Evolutionary conservation across 2,329 filamentous ascomycete species (phyloP), one percentile per base, ranked within the genome.

Genomic region (Emmonsiellopsis sp.): DNA sequence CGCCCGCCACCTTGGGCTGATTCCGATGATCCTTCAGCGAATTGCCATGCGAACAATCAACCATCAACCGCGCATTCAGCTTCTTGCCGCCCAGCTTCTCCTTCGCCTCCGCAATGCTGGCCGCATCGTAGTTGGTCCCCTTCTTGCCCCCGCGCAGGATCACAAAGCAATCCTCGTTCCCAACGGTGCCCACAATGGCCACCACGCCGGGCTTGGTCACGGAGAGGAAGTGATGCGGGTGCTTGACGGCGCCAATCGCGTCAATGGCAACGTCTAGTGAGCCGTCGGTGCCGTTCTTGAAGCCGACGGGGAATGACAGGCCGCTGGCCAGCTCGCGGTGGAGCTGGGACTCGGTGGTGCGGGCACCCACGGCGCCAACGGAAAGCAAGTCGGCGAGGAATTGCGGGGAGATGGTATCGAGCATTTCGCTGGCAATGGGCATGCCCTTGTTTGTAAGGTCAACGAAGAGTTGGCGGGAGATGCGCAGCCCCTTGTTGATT

Each of bases 201-300:
- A 92, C 92, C 31, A 96, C 84, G 61, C 93, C 93, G 26, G 91
- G 91, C 78, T 97, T 97, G 20, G 93, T 97, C 60, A 97, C 92
- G 5, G 90, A 95, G 62, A 98, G 80, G 80, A 98, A 97, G 77
- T 96, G 90, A 67, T 98, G 93, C 13, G 89, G 89, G 67, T 95
- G 89, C 69, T 82, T 84, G 50, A 94, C 92, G 13, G 93, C 89
- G 57, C 91, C 90, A 69, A 97, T 95, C 50, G 93, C 93, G 68
- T 98, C 93, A 62, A 97, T 89, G 10, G 93, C 91, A 3, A 97
- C 91, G 54, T 85, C 82, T 47, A 97, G 76, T 7, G 85, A 86
- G 50, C 93, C 93, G 69, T 98, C 93, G 34, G 93, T 98, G 59
- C 93, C 93, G 73, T 98, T 98, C 82, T 98, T 98, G 86, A 98